Conservation (phyloP, 768 basidiomycete genomes). For the Lactarius vividus region DNA sequence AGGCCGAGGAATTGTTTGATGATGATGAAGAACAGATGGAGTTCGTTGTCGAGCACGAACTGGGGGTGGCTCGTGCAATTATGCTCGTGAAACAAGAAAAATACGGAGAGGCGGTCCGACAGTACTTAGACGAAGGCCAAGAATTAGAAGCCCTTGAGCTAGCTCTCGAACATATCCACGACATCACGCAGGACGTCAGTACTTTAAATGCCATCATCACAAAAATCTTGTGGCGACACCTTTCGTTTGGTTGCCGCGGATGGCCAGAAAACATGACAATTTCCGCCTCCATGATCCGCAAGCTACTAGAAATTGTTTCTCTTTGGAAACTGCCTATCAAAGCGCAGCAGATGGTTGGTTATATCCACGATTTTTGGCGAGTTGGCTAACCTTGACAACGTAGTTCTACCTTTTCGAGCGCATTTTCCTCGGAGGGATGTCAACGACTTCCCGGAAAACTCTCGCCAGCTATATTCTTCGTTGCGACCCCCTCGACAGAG, state of each 20-base stretch:
- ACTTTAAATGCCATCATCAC: constrained; percentile 33
- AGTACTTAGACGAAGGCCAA: constrained; percentile 50
- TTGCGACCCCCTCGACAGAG: not conserved
- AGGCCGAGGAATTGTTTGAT: constrained; percentile 48
- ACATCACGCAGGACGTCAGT: constrained; percentile 29
- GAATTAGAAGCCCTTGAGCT: constrained; percentile 46
- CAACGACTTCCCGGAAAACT: not conserved
- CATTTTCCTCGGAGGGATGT: not conserved
- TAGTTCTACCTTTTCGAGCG: constrained; percentile 17
- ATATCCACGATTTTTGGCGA: not conserved
- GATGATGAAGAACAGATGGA: constrained; percentile 56
- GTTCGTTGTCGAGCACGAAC: constrained; percentile 54
- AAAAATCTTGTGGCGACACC: constrained; percentile 39
- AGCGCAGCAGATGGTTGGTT: constrained; percentile 2
- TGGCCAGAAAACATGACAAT: not conserved
- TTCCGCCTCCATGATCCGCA: not conserved
- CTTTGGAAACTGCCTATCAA: not conserved
- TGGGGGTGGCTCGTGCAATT: constrained; percentile 48
- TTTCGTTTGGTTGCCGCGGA: constrained; percentile 17
- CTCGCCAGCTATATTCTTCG: constrained; percentile 10
- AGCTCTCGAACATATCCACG: constrained; percentile 38
- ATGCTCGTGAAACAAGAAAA: constrained; percentile 45
- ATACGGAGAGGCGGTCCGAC: constrained; percentile 49
- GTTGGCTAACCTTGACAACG: not conserved
- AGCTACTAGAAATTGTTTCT: not conserved